Base-by-base conservation (phyloP, 108 stramenopile species). In the Nitzschia putrida region DNA sequence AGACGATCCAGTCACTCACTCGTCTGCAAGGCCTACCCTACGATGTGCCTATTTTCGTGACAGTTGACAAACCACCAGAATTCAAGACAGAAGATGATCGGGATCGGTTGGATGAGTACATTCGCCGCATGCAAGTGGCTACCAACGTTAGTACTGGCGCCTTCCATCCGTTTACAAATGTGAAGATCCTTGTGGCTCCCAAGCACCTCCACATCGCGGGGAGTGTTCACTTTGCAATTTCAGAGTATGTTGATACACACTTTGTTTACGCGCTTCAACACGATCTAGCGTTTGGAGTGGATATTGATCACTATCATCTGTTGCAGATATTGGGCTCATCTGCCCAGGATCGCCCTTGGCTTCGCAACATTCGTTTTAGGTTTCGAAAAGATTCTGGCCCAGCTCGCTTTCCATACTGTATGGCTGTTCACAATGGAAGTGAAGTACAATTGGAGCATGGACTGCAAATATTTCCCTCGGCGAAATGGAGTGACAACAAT, bases 121-220 rank as follows among this genome's bases (percentile, higher is more conserved):
- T n/a, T n/a, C n/a, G n/a, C n/a, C n/a, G n/a, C n/a, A n/a, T n/a
- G n/a, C n/a, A n/a, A n/a, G n/a, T 43, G 18, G 13, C 42, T 18
- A 22, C 11, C 8, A 10, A 13, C 44, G 7, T 42, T 16, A 61
- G 11, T 8, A 8, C 8, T 18, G 8, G n/a, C n/a, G n/a, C n/a
- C n/a, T n/a, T n/a, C n/a, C n/a, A n/a, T 44, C 61, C 61, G 9
- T 61, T 61, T 44, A 61, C 61, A 39, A 61, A 61, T 43, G 41
- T 61, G 7, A 41, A 44, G 5, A 24, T 61, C 5, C 23, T 45
- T 8, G 42, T 20, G 7, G 25, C 25, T n/a, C 8, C n/a, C n/a
- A n/a, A n/a, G n/a, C n/a, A n/a, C n/a, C n/a, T n/a, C n/a, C n/a
- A n/a, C n/a, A n/a, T n/a, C 11, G 26, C 61, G 5, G 61, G 61